These are phyloP conservation scores for Camellia sinensis DNA, from an alignment of 148 eudicot genomes.

Conservation along the genomic window DNA sequence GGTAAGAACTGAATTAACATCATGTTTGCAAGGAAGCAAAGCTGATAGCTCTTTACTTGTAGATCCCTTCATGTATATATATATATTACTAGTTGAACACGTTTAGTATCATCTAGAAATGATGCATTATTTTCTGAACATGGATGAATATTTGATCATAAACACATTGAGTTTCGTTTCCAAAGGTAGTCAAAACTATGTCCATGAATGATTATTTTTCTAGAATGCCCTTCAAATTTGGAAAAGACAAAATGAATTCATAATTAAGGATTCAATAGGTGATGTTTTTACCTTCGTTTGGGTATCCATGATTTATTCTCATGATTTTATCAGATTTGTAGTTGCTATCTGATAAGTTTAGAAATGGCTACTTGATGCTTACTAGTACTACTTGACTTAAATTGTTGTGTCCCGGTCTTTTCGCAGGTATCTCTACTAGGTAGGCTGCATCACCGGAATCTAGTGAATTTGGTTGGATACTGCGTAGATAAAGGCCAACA, in stretches of 20 bases:
- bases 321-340: background rate
- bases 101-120: background rate
- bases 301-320: background rate
- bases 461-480: slow-evolving; percentile 95
- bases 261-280: background rate
- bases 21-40: background rate
- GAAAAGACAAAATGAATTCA: background rate
- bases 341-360: background rate
- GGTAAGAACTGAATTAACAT: slow-evolving; percentile 37
- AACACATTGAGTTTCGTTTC: background rate
- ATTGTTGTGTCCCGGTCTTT: background rate
- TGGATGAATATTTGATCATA: background rate
- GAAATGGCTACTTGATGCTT: background rate
- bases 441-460: slow-evolving; percentile 91
- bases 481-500: slow-evolving; percentile 93
- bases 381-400: background rate
- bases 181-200: background rate
- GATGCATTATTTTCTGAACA: background rate
- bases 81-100: background rate
- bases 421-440: slow-evolving; percentile 88
- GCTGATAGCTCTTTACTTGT: background rate
- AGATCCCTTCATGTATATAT: background rate
- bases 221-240: background rate
- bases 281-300: background rate
- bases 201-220: background rate